Evolutionary conservation across 768 basidiomycete species (phyloP).

Genomic region (Roridomyces roridus): DNA sequence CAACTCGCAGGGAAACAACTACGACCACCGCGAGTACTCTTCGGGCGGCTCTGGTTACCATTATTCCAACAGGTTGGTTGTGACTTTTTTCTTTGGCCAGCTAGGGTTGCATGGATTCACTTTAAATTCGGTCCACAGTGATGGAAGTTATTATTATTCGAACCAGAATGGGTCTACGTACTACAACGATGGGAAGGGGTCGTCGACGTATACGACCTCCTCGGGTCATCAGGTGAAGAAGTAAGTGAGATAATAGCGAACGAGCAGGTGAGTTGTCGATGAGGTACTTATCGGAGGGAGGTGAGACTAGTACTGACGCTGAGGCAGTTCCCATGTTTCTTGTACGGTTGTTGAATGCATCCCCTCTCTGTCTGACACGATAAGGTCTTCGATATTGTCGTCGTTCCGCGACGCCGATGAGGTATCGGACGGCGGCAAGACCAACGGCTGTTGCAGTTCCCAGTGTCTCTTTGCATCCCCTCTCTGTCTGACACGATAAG

Average conservation of each 20-base stretch:
- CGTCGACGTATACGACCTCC: slow-evolving; percentile 57
- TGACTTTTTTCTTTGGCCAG: background rate
- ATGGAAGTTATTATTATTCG: slow-evolving; percentile 69
- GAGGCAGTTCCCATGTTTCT: too few relatives aligned
- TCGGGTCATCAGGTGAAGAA: slow-evolving; percentile 31
- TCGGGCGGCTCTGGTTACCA: slow-evolving; percentile 55
- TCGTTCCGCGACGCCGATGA: too few relatives aligned
- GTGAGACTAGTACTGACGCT: too few relatives aligned
- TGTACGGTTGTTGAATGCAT: too few relatives aligned
- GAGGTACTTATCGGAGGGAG: too few relatives aligned
- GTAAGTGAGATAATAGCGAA: background rate
- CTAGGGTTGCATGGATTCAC: slow-evolving; percentile 9
- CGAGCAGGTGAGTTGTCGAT: too few relatives aligned
- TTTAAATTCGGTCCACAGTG: slow-evolving; percentile 27
- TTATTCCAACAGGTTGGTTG: slow-evolving; percentile 63
- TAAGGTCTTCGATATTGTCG: too few relatives aligned
- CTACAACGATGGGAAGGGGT: slow-evolving; percentile 56
- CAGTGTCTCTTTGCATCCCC: too few relatives aligned
- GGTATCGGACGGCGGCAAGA: too few relatives aligned
- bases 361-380: too few relatives aligned
- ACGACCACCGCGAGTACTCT: slow-evolving; percentile 58
- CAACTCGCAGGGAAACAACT: slow-evolving; percentile 60
- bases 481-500: too few relatives aligned
- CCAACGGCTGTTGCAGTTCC: too few relatives aligned
- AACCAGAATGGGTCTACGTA: slow-evolving; percentile 69